These are phyloP conservation scores for Fusarium oxysporum DNA, from an alignment of 2,329 filamentous ascomycete species.

Conservation along the genomic window DNA sequence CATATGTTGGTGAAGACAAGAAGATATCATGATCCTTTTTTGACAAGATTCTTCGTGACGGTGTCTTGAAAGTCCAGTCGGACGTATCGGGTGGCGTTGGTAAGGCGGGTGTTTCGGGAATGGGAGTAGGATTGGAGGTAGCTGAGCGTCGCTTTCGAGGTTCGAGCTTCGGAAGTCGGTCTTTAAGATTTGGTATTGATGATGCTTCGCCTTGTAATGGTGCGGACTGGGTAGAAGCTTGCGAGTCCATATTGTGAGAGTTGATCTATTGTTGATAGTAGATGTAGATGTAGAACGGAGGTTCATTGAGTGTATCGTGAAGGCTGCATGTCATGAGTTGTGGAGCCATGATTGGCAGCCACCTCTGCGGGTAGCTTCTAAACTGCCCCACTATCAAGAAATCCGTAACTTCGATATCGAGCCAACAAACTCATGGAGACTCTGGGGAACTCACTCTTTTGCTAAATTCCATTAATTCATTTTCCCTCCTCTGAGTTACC, in stretches of 20 bases:
- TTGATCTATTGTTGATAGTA: conserved; percentile 13
- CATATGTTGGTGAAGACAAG: conserved; percentile 78
- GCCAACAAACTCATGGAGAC: conserved; percentile 2
- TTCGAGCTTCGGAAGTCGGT: conserved; percentile 74
- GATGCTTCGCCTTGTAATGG: conserved; percentile 26
- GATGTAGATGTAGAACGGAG: conserved; percentile 17
- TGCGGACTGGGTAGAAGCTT: conserved; percentile 21
- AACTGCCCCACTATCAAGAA: conserved; percentile 16
- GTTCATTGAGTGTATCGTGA: background rate
- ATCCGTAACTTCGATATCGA: conserved; percentile 7
- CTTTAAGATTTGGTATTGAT: conserved; percentile 54
- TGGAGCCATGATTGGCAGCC: conserved; percentile 25
- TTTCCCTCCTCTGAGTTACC: background rate
- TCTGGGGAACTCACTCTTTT: background rate
- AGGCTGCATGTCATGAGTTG: conserved; percentile 26
- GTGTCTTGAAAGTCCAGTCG: conserved; percentile 71
- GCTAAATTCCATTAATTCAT: background rate
- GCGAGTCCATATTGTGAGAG: conserved; percentile 43
- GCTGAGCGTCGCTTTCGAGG: conserved; percentile 68
- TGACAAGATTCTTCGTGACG: conserved; percentile 84
- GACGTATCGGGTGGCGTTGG: conserved; percentile 73
- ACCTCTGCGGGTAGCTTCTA: conserved; percentile 18
- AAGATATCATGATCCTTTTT: conserved; percentile 84
- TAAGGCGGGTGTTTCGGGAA: conserved; percentile 80
- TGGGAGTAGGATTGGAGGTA: conserved; percentile 67